Conservation (phyloP, 2,329 filamentous ascomycete species). For the Emmonsiellopsis sp. region DNA sequence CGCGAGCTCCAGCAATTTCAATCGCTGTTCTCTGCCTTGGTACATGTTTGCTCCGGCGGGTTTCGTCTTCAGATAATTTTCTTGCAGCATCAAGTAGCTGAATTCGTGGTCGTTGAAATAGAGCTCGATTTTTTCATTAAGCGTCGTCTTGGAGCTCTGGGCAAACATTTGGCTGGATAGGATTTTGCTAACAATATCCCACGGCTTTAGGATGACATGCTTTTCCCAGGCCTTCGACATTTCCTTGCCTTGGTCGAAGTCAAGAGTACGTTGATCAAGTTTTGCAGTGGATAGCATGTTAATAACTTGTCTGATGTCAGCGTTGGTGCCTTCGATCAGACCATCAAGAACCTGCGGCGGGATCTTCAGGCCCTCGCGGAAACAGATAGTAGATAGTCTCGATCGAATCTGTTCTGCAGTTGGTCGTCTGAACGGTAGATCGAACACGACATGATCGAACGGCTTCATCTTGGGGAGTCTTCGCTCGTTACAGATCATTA, state of each 20-base stretch:
- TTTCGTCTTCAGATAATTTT: slow-evolving; percentile 85
- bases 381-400: slow-evolving; percentile 90
- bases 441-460: slow-evolving; percentile 77
- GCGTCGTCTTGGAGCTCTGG: slow-evolving; percentile 67
- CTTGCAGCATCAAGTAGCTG: slow-evolving; percentile 93
- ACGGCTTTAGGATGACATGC: slow-evolving; percentile 89
- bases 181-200: slow-evolving; percentile 95
- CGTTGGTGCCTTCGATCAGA: slow-evolving; percentile 87
- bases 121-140: slow-evolving; percentile 96
- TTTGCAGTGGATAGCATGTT: slow-evolving; percentile 97
- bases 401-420: slow-evolving; percentile 86
- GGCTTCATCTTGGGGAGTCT: slow-evolving; percentile 95
- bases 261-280: slow-evolving; percentile 69
- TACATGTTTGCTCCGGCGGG: slow-evolving; percentile 57
- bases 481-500: slow-evolving; percentile 96
- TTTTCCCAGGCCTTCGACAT: slow-evolving; percentile 99
- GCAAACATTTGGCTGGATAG: slow-evolving; percentile 80
- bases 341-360: slow-evolving; percentile 77
- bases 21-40: slow-evolving; percentile 56
- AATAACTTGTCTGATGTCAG: slow-evolving; percentile 94
- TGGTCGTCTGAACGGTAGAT: slow-evolving; percentile 79
- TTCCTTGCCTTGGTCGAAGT: slow-evolving; percentile 74
- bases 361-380: slow-evolving; percentile 80
- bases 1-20: slow-evolving; percentile 77
- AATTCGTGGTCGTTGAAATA: slow-evolving; percentile 99